Base-by-base conservation (phyloP, 1,284 basidiomycete genomes). In the Sporisorium exsertum region DNA sequence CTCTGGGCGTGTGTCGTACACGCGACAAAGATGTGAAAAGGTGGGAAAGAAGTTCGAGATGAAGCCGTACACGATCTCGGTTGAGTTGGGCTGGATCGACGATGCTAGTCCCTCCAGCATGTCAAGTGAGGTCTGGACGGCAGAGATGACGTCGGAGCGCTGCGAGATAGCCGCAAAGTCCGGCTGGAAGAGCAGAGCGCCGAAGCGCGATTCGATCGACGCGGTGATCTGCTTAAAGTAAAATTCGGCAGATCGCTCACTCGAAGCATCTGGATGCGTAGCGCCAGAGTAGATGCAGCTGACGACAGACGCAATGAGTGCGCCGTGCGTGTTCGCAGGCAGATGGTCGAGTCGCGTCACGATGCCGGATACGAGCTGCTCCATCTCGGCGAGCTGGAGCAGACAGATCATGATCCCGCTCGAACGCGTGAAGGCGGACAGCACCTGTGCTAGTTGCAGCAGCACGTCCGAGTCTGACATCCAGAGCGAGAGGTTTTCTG, bases 391-490 rank as follows among this genome's bases (percentile, higher is more conserved):
- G 13, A 73, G 62, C 46, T 78, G 69, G 22, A 84, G 71, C n/a
- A 81, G 63, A 47, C 58, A 63, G 45, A 77, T 70, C 64, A 81
- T 77, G 59, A 81, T 64, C 20, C 77, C 64, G 58, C 72, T 70
- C 35, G 80, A 80, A 8, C 78, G 55, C 0, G 72, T 78, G 45
- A 83, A 77, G 3, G 77, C 69, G 32, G 74, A 71, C 15, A 84
- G 66, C 1, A 79, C 65, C 16, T 77, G 71, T 9, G 83, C 77
- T 22, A 79, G 72, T 49, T 81, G 80, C 9, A 68, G 61, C 29
- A 83, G 58, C 37, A 84, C 79, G 47, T 83, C 81, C 5, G 73
- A 72, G 40, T 84, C 83, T 0, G 76, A 46, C 66, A 72, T 63
- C 83, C 83, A 84, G 2, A 75, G 74, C 52, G 77, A 65, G 33